These are phyloP conservation scores for Termitomyces sp. DNA, from an alignment of 768 basidiomycete genomes.

Conservation along the genomic window DNA sequence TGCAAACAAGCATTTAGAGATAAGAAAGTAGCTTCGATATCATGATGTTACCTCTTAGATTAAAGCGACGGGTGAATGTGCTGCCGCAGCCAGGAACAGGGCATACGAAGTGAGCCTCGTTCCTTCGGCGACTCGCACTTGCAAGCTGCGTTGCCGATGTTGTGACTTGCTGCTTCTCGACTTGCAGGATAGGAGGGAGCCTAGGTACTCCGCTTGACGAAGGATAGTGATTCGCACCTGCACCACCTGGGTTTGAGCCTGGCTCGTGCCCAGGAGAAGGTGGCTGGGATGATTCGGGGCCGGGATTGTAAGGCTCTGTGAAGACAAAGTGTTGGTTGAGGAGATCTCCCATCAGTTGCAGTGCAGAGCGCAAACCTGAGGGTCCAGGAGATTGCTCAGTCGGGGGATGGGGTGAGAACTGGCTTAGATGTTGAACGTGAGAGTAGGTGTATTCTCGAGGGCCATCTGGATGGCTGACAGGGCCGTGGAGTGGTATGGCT, in stretches of 20 bases:
- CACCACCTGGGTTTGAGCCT: conserved; percentile 25
- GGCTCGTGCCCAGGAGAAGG: conserved; percentile 29
- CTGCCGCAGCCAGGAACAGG: conserved; percentile 94
- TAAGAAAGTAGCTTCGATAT: background rate
- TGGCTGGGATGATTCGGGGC: conserved; percentile 28
- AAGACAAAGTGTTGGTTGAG: conserved; percentile 42
- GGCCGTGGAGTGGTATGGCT: conserved; percentile 36
- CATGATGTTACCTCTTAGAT: conserved; percentile 58
- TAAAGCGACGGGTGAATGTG: conserved; percentile 94
- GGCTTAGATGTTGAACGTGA: conserved; percentile 32
- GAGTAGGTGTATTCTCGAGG: conserved; percentile 37
- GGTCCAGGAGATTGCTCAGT: conserved; percentile 20
- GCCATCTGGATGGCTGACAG: conserved; percentile 36
- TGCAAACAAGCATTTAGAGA: conserved; percentile 18
- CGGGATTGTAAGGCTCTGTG: conserved; percentile 47
- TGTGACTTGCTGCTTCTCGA: conserved; percentile 93
- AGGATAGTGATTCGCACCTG: conserved; percentile 52
- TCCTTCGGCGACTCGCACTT: conserved; percentile 81
- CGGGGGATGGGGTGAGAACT: conserved; percentile 27
- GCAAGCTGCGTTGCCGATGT: conserved; percentile 91
- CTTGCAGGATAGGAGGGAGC: conserved; percentile 81
- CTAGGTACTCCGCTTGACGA: conserved; percentile 45
- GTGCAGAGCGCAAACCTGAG: conserved; percentile 15
- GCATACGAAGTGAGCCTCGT: conserved; percentile 89
- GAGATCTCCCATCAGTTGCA: conserved; percentile 16